Percentiles rank a stretch among this genome's conserved stretches.
Conservation (phyloP, 306 rosid genomes). For the Cercis canadensis region DNA sequence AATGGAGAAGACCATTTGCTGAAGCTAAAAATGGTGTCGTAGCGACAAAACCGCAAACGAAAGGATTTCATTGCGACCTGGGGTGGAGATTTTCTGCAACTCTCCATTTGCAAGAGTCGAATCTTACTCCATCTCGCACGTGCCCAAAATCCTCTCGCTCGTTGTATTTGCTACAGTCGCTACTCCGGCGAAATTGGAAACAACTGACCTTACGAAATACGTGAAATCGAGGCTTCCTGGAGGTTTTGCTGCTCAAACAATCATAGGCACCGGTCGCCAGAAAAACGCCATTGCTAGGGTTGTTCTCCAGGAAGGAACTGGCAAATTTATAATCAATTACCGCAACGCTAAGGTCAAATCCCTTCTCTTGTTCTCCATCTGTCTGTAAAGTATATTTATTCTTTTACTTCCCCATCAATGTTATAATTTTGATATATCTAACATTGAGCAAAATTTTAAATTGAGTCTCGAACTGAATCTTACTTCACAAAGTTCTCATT, state of each 20-base stretch:
- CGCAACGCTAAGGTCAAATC: slow-evolving; percentile 82
- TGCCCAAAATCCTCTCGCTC: slow-evolving; percentile 40
- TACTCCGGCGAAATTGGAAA: slow-evolving; percentile 57
- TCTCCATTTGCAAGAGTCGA: slow-evolving; percentile 41
- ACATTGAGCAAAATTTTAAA: not conserved
- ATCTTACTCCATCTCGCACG: slow-evolving; percentile 45
- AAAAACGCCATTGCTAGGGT: slow-evolving; percentile 87
- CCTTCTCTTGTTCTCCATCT: not conserved
- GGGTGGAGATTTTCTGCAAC: too few species aligned
- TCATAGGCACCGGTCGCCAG: slow-evolving; percentile 87
- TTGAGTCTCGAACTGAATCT: not conserved
- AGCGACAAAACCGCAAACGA: too few species aligned
- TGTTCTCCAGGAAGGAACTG: slow-evolving; percentile 91
- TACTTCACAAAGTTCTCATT: not conserved
- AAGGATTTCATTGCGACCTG: too few species aligned
- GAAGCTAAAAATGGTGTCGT: too few species aligned
- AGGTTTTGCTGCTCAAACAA: slow-evolving; percentile 90
- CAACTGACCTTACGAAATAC: slow-evolving; percentile 58
- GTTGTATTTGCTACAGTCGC: slow-evolving; percentile 60
- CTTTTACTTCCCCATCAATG: not conserved
- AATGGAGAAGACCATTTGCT: too few species aligned
- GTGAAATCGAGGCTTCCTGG: slow-evolving; percentile 96
- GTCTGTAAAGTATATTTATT: not conserved
- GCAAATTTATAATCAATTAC: slow-evolving; percentile 82
- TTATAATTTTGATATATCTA: not conserved